phyloP scores from a whole-genome alignment of 257 asterid genomes.

The Petrea volubilis region DNA sequence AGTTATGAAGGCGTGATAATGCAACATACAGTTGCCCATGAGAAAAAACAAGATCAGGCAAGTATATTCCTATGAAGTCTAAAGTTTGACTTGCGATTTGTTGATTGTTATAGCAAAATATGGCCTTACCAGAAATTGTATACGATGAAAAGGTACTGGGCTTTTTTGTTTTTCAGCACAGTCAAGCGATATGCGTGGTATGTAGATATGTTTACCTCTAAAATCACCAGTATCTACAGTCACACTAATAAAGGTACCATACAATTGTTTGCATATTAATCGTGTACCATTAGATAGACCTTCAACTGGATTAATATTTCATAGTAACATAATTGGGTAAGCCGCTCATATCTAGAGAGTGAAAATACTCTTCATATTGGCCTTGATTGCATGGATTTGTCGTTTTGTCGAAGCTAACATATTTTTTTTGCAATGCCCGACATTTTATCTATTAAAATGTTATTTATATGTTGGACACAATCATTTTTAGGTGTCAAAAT shows the following conservation, averaged over 20 bases:
- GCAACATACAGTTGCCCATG: no score
- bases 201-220: not conserved
- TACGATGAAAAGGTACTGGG: not conserved
- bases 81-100: no score
- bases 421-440: no score
- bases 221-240: no score
- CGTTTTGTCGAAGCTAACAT: not conserved
- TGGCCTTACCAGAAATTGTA: not conserved
- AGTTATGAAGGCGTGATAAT: no score
- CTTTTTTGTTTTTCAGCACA: not conserved
- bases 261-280: not conserved
- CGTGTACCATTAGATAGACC: not conserved
- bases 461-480: not conserved
- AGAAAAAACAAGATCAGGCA: no score
- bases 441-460: no score
- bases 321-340: not conserved
- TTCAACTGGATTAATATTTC: not conserved
- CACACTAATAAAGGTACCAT: not conserved
- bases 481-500: not conserved
- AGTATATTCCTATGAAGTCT: no score
- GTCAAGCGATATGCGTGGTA: not conserved
- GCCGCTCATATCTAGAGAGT: not conserved
- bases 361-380: not conserved
- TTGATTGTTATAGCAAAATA: no score
- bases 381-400: not conserved